Evolutionary conservation across 768 basidiomycete species (phyloP).

Genomic region (Nevesoporus exiguus): DNA sequence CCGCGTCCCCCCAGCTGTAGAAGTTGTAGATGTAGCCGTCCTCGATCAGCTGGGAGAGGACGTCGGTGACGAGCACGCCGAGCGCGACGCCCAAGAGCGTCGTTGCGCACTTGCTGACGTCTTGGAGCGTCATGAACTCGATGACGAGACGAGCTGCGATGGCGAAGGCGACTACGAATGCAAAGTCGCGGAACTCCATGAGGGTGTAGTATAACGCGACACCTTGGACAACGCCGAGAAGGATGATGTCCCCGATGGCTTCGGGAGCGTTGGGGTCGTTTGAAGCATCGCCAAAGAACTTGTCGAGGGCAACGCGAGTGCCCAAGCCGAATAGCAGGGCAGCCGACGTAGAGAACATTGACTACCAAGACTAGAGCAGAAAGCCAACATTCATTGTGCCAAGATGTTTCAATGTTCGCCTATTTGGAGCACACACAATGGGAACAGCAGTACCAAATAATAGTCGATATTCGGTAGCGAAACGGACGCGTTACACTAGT

Average conservation of each 20-base stretch:
- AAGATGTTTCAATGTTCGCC: constrained; percentile 15
- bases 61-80: constrained; percentile 68
- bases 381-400: constrained; percentile 14
- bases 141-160: constrained; percentile 60
- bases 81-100: constrained; percentile 65
- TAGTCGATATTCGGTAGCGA: not conserved
- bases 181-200: constrained; percentile 50
- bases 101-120: constrained; percentile 52
- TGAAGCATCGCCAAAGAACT: constrained; percentile 41
- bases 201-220: constrained; percentile 67
- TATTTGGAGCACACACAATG: constrained; percentile 22
- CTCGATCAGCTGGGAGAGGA: constrained; percentile 64
- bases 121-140: constrained; percentile 57
- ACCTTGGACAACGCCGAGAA: constrained; percentile 73
- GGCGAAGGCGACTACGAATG: constrained; percentile 52
- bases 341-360: constrained; percentile 54
- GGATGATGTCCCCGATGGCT: constrained; percentile 56
- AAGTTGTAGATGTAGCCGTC: constrained; percentile 37
- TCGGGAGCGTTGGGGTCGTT: constrained; percentile 30
- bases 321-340: constrained; percentile 74
- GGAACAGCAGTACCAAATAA: constrained; percentile 13
- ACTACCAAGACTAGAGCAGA: constrained; percentile 15
- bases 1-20: constrained; percentile 14
- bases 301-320: constrained; percentile 66
- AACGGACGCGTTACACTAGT: not conserved